A percentile compares a stretch with the other conserved stretches of the same genome.
These are phyloP conservation scores for Dictyophora rubrovolvata DNA, from an alignment of 768 basidiomycete genomes.

Conservation along the genomic window DNA sequence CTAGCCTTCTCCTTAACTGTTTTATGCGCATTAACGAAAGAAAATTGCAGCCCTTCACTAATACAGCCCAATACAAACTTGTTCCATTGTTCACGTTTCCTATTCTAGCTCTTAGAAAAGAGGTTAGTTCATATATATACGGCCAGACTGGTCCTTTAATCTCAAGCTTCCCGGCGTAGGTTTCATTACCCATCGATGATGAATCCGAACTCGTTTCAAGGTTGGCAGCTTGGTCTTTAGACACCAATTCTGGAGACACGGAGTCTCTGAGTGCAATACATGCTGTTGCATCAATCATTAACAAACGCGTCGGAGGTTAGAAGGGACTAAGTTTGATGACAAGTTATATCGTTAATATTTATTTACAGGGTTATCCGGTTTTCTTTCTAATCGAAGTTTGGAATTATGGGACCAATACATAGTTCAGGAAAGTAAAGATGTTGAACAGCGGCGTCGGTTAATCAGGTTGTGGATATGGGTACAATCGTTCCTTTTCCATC, in stretches of 20 bases:
- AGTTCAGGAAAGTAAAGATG: slow-evolving; percentile 19
- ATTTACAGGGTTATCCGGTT: slow-evolving; percentile 34
- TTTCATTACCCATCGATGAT: slow-evolving; percentile 38
- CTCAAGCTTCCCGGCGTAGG: slow-evolving; percentile 26
- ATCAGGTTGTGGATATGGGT: slow-evolving; percentile 67
- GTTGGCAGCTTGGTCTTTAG: slow-evolving; percentile 53
- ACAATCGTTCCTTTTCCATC: slow-evolving; percentile 12
- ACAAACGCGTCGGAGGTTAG: slow-evolving; percentile 67
- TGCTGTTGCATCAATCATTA: slow-evolving; percentile 57
- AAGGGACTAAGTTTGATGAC: neutral
- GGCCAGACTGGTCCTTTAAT: neutral
- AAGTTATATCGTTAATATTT: neutral
- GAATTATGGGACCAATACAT: slow-evolving; percentile 43
- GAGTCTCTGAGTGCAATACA: slow-evolving; percentile 21
- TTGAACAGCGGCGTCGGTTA: slow-evolving; percentile 37
- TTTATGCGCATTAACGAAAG: slow-evolving; percentile 11
- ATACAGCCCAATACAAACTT: slow-evolving; percentile 48
- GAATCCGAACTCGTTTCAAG: slow-evolving; percentile 40
- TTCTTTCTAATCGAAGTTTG: slow-evolving; percentile 33
- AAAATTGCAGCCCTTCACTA: slow-evolving; percentile 30
- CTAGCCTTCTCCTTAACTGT: neutral
- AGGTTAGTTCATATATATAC: slow-evolving; percentile 32
- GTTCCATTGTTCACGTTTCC: slow-evolving; percentile 58
- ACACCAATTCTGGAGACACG: slow-evolving; percentile 26
- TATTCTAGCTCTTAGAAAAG: slow-evolving; percentile 51